Conservation (phyloP, 2,329 filamentous ascomycete species). For the Leptodontidium sp. region DNA sequence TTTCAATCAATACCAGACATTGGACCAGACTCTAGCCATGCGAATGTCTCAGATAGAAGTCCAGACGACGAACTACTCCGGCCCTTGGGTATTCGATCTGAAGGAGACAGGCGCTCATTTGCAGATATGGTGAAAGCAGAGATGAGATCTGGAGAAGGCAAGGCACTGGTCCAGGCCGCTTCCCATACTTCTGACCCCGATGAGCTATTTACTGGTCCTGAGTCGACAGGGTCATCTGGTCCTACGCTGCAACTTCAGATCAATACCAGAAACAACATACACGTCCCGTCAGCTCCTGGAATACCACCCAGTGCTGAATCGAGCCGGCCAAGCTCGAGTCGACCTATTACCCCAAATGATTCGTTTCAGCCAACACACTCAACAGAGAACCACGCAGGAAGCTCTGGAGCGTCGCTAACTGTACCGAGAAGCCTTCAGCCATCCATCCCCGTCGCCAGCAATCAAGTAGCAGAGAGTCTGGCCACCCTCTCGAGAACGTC, state of each 20-base stretch:
- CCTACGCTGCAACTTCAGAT: constrained; percentile 35
- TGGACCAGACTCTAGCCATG: not conserved
- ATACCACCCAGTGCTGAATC: constrained; percentile 26
- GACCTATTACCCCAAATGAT: constrained; percentile 27
- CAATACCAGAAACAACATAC: constrained; percentile 43
- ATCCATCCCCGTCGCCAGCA: not conserved
- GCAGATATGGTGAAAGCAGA: constrained; percentile 59
- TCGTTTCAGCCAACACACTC: constrained; percentile 12
- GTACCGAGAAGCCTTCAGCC: constrained; percentile 18
- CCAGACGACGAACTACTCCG: not conserved
- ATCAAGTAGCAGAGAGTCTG: constrained; percentile 25
- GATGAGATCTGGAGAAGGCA: constrained; percentile 67
- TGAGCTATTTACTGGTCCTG: constrained; percentile 27
- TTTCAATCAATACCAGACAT: constrained; percentile 42
- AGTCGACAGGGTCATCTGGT: constrained; percentile 22
- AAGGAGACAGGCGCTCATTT: constrained; percentile 37
- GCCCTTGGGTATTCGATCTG: not conserved
- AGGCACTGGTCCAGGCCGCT: constrained; percentile 57
- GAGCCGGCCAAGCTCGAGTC: constrained; percentile 26
- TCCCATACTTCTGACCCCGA: constrained; percentile 30
- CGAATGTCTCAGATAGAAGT: not conserved
- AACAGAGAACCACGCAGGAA: constrained; percentile 3
- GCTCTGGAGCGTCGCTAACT: constrained; percentile 4
- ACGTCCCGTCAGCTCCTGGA: constrained; percentile 31
- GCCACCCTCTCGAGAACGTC: constrained; percentile 28